Evolutionary conservation across 768 basidiomycete species (phyloP).

Genomic region (Nidularia pulvinata): DNA sequence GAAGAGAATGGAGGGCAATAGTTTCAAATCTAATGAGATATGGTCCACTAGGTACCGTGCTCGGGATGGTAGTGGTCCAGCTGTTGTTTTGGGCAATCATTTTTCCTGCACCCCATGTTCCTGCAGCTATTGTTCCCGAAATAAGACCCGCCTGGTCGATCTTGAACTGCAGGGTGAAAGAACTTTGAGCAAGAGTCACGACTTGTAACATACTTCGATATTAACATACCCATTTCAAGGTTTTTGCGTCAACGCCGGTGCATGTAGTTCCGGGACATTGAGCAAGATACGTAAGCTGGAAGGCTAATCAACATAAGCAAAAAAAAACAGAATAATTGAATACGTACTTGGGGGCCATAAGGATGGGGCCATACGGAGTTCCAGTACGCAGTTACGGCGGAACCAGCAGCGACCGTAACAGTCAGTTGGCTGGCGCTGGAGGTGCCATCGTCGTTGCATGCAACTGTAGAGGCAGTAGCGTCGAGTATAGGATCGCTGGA

Average conservation of each 20-base stretch:
- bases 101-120: slow-evolving; percentile 39
- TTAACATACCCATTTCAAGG: slow-evolving; percentile 37
- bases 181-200: background rate
- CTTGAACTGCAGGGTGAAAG: slow-evolving; percentile 30
- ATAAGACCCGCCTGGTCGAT: slow-evolving; percentile 45
- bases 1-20: slow-evolving; percentile 47
- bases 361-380: slow-evolving; percentile 35
- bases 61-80: slow-evolving; percentile 46
- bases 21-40: slow-evolving; percentile 52
- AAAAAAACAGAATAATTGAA: background rate
- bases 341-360: slow-evolving; percentile 36
- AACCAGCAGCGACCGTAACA: slow-evolving; percentile 39
- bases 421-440: slow-evolving; percentile 39
- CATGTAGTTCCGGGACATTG: slow-evolving; percentile 42
- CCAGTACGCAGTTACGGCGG: slow-evolving; percentile 41
- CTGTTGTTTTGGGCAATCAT: slow-evolving; percentile 43
- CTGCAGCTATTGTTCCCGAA: slow-evolving; percentile 35
- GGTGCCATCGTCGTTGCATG: slow-evolving; percentile 44
- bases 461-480: slow-evolving; percentile 33
- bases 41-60: slow-evolving; percentile 36
- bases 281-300: slow-evolving; percentile 41
- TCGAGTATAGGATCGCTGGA: slow-evolving; percentile 37
- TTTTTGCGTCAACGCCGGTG: slow-evolving; percentile 31
- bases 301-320: background rate
- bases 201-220: background rate